phyloP scores from a whole-genome alignment of 2,329 filamentous ascomycete species.

The Dothideomycetes sp. region DNA sequence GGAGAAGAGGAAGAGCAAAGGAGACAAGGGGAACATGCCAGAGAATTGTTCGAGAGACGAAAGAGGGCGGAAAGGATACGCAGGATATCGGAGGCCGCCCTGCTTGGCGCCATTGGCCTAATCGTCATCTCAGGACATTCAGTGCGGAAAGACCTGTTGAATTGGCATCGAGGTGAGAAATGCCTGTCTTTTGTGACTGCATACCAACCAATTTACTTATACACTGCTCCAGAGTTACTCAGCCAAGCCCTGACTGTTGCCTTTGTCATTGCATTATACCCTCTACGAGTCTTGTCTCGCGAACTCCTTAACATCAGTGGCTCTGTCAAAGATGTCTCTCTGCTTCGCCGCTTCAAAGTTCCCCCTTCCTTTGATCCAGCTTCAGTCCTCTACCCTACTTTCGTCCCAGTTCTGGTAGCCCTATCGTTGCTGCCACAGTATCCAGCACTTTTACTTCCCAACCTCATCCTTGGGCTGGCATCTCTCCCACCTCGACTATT shows the following conservation, averaged over 20 bases:
- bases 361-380: slow-evolving; percentile 82
- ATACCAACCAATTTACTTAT: background rate
- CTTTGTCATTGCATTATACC: slow-evolving; percentile 24
- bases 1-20: background rate
- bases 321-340: background rate
- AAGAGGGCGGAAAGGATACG: slow-evolving; percentile 86
- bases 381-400: slow-evolving; percentile 74
- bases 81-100: slow-evolving; percentile 41
- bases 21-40: slow-evolving; percentile 29
- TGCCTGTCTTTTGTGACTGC: slow-evolving; percentile 13
- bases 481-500: slow-evolving; percentile 65
- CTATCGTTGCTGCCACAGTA: slow-evolving; percentile 58
- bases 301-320: background rate
- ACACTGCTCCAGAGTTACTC: slow-evolving; percentile 26
- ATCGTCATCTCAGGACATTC: slow-evolving; percentile 31
- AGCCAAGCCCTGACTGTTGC: slow-evolving; percentile 24
- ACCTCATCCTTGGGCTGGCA: slow-evolving; percentile 69
- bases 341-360: slow-evolving; percentile 38
- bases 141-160: slow-evolving; percentile 17
- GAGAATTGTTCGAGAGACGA: slow-evolving; percentile 65
- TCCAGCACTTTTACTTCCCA: slow-evolving; percentile 56
- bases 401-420: slow-evolving; percentile 66
- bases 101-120: slow-evolving; percentile 42
- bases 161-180: slow-evolving; percentile 29
- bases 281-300: slow-evolving; percentile 23